Evolutionary conservation across 805 yeast species (phyloP), one percentile per base, ranked within the genome.

Genomic region (Lachancea mirantina): DNA sequence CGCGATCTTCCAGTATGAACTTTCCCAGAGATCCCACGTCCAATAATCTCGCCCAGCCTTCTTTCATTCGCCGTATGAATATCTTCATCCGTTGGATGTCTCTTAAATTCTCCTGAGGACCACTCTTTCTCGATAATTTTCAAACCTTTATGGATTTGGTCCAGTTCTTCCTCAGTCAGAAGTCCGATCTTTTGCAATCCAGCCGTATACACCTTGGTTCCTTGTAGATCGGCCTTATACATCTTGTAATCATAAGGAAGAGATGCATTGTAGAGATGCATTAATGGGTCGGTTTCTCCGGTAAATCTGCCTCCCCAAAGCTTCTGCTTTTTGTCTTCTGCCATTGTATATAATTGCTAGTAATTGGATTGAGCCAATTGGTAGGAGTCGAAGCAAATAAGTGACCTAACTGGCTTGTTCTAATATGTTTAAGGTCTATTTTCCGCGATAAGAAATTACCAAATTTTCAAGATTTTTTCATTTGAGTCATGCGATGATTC

Each of bases 1-100:
- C 99, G 78, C 28, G 95, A 84, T 57, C 99, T 77, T 41, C 99
- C 99, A n/a, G 99, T 92, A 60, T 92, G 99, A 19, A 92, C 97
- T 52, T 92, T 92, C 24, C 99, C 99, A 10, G 97, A 84, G 55
- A 92, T 89, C 35, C 76, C 77, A 50, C 77, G 78, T 36, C 98
- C 99, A 50, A 92, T 92, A 34, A 92, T 66, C 64, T 92, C 99
- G 30, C 99, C 98, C 42, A 92, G 68, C 53, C 98, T 74, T 65
- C 99, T 83, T 66, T 92, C 99, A 56, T 92, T 92, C 26, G 98
- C 98, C 26, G 99, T 92, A 59, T 92, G 99, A 43, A 92, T 92
- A 54, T 92, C 99, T 62, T 92, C 99, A 60, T 92, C 99, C 32
- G 48, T 52, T 14, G 56, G 46, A 30, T 54, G 57, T 43, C 55